Conservation (phyloP, 306 rosid genomes). For the Lablab purpureus region DNA sequence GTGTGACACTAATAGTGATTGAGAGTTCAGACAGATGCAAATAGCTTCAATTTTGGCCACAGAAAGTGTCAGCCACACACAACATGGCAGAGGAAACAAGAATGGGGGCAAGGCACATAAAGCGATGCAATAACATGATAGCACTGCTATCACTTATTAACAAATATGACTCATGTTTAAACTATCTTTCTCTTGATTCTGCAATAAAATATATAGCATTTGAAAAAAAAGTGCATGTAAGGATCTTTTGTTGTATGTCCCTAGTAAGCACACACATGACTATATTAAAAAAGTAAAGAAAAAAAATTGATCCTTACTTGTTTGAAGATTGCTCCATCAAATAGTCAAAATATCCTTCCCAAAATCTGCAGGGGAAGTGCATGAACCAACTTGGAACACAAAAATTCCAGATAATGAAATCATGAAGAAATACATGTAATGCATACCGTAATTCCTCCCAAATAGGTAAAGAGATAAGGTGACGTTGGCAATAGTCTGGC, state of each 20-base stretch:
- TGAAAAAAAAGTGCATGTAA: neutral
- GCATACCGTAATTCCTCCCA: slow-evolving; percentile 97
- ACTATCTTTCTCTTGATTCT: neutral
- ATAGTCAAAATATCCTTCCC: slow-evolving; percentile 99
- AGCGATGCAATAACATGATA: neutral
- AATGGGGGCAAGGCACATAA: neutral
- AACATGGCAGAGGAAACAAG: neutral
- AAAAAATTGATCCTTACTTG: slow-evolving; percentile 58
- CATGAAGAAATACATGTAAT: slow-evolving; percentile 33
- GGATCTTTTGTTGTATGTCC: neutral
- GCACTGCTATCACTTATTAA: neutral
- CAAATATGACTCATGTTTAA: neutral
- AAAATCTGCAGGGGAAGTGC: slow-evolving; percentile 69
- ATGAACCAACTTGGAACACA: slow-evolving; percentile 19
- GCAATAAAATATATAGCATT: neutral
- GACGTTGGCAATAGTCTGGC: slow-evolving; percentile 87
- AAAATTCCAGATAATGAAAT: slow-evolving; percentile 25
- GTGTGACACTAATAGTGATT: neutral
- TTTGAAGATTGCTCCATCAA: slow-evolving; percentile 90
- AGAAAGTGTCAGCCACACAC: neutral
- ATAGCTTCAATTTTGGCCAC: too few species aligned
- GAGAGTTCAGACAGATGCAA: neutral
- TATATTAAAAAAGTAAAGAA: neutral
- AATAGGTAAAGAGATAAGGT: slow-evolving; percentile 91
- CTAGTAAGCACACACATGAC: neutral